Percentiles rank a stretch among this genome's conserved stretches.
These are phyloP conservation scores for Trichosporon ovoides DNA, from an alignment of 1,284 basidiomycete species.

Conservation along the genomic window DNA sequence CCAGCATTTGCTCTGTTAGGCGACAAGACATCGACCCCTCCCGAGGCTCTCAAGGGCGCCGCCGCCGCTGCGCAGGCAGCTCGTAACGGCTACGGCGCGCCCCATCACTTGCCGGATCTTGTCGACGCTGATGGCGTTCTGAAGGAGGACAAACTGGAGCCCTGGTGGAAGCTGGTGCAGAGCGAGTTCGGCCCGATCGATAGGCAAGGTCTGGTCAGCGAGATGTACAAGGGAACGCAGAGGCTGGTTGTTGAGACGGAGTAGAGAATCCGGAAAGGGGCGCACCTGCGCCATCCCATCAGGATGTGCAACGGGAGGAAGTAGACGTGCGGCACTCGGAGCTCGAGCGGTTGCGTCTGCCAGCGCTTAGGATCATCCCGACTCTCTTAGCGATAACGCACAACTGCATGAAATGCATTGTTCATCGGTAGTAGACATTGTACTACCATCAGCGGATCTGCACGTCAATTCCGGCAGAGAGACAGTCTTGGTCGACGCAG, in stretches of 20 bases:
- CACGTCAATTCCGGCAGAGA: no score
- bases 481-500: no score
- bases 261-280: no score
- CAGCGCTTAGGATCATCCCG: no score
- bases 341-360: no score
- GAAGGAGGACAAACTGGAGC: conserved; percentile 57
- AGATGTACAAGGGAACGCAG: conserved; percentile 56
- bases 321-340: not conserved
- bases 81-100: not conserved
- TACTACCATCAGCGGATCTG: no score
- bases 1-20: conserved; percentile 31
- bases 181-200: conserved; percentile 68
- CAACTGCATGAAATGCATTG: no score
- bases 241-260: not conserved
- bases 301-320: no score
- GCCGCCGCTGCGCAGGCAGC: not conserved
- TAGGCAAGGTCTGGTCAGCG: conserved; percentile 74
- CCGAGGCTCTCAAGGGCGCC: conserved; percentile 6
- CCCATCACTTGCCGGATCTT: conserved; percentile 44
- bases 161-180: conserved; percentile 65
- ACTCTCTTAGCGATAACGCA: no score
- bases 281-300: no score
- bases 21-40: conserved; percentile 7
- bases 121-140: conserved; percentile 48
- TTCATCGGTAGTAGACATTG: no score